Percentiles rank a stretch among this genome's conserved stretches.
phyloP scores from a whole-genome alignment of 2,329 filamentous ascomycete species.

The Dactylellina haptotyla region DNA sequence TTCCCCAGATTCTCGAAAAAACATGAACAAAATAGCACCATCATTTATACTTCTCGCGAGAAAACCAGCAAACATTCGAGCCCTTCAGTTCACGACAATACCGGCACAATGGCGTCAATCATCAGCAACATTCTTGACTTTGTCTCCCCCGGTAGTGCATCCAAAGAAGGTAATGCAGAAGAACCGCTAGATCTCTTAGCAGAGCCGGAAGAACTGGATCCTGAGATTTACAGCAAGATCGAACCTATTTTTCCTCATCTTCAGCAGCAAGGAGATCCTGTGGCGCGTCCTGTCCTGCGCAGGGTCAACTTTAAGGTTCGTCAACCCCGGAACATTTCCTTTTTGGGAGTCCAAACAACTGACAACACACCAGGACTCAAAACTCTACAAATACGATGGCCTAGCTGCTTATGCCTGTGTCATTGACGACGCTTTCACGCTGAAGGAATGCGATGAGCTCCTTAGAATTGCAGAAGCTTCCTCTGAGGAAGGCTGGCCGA shows the following conservation, averaged over 20 bases:
- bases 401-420: conserved; percentile 54
- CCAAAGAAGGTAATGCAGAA: conserved; percentile 6
- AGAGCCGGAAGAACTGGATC: conserved; percentile 38
- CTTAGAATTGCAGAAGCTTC: conserved; percentile 54
- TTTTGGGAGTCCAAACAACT: conserved; percentile 23
- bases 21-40: background rate
- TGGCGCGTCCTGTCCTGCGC: conserved; percentile 30
- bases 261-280: conserved; percentile 23
- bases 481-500: conserved; percentile 51
- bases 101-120: conserved; percentile 36
- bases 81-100: too few relatives aligned
- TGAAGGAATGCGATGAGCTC: conserved; percentile 56
- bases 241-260: conserved; percentile 38
- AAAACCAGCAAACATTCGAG: too few relatives aligned
- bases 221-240: conserved; percentile 40
- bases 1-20: too few relatives aligned
- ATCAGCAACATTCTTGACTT: conserved; percentile 26
- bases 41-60: background rate
- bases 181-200: conserved; percentile 29
- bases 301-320: conserved; percentile 39
- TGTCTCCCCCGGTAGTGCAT: conserved; percentile 4
- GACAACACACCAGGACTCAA: conserved; percentile 33
- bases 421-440: conserved; percentile 57
- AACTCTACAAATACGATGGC: conserved; percentile 24
- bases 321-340: background rate